Evolutionary conservation across 2,329 filamentous ascomycete species (phyloP), one percentile per base, ranked within the genome.

Genomic region (Verticillium alfalfae): DNA sequence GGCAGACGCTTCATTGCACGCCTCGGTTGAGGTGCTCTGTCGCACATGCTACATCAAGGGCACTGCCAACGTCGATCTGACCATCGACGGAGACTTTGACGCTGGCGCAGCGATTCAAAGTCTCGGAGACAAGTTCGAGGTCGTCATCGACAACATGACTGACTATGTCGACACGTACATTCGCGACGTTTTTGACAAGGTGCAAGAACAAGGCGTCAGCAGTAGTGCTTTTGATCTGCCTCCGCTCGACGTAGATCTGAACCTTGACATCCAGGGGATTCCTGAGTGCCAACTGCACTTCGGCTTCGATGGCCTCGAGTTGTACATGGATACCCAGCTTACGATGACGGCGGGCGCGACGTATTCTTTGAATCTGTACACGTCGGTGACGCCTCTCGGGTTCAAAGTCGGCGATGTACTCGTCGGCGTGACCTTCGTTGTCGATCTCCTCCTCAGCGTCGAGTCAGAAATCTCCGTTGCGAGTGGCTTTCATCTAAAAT

Each of bases 401-500:
- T 66, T 84, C 5, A 66, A 69, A 0, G 61, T 81, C 4, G 70
- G 73, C 4, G 71, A 78, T 1, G 63, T 81, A 0, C 69, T 78
- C 26, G 63, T 84, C 0, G 84, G 84, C 0, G 70, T 81, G 1
- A 69, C 83, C 1, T 79, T 84, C 52, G 72, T 73, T 0, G 70
- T 85, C 1, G 83, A 86, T 60, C 71, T 87, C 16, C 80, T 87
- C 31, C 66, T 87, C 34, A 78, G 71, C 15, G 77, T 76, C 0
- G 74, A 83, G 2, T 73, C 73, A 0, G 71, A 78, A 52, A 73
- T 86, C 26, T 76, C 80, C 34, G 79, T 87, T 13, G 80, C 74
- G 57, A 81, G 74, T 18, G 84, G 84, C 0, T 80, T 88, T 38
- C 84, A 87, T 64, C 74, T 87, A 60, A 77, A 78, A 59, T 70